Base-by-base conservation (phyloP, 1,284 basidiomycete genomes). In the Gomphus bonarii region DNA sequence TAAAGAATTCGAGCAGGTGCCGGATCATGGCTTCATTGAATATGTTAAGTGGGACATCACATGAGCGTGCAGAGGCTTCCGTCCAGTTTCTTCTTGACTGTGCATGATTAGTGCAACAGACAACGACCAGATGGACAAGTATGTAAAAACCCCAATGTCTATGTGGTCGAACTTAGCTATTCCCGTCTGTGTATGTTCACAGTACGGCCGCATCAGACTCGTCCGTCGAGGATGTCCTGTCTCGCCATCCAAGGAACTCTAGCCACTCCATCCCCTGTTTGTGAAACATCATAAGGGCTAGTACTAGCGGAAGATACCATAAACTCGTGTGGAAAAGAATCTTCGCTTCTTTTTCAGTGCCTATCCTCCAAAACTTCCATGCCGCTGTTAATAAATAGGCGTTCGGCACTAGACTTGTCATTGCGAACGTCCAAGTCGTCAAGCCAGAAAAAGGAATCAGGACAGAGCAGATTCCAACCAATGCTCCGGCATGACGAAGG, bases 211-310 rank as follows among this genome's bases (percentile, higher is more conserved):
- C 14, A 40, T 40, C 38, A 3, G n/a, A 5, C 40, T n/a, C n/a
- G 6, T 42, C 36, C 50, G 50, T 33, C 16, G n/a, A 10, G 18
- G 40, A 20, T 36, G 58, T 14, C 58, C 42, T 16, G 46, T 30
- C 59, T 60, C n/a, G 33, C 20, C 43, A 50, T 30, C 55, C 55
- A 33, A 57, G 18, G 28, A 57, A 85, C 43, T 76, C 71, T 16
- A 73, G 64, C 90, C 88, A 94, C 59, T 84, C 81, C 62, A 84
- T 75, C 1, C 88, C 85, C 65, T 86, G 84, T 73, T 95, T 95
- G 70, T 94, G 91, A 59, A 88, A 76, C 91, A 99, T 95, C 84
- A 95, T 95, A 60, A 99, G 74, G 0, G 86, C 90, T 62, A 99
- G 76, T 11, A 98, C 77, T 9, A 88, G 88, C 0, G 97, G 95